Evolutionary conservation across 2,329 filamentous ascomycete species (phyloP), one percentile per base, ranked within the genome.

Genomic region (Gaeumannomyces tritici): DNA sequence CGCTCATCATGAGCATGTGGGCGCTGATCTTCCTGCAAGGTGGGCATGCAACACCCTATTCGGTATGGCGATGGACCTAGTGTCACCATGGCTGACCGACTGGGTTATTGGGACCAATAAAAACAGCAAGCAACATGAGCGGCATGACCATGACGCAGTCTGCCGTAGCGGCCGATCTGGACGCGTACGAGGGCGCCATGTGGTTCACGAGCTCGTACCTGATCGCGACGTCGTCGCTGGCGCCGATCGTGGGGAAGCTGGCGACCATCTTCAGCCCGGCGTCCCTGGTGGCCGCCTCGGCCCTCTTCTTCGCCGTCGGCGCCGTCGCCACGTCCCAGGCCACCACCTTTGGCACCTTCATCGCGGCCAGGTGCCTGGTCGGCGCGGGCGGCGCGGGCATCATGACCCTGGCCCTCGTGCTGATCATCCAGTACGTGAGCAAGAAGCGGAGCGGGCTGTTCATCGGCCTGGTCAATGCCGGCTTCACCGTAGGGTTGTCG

Each of bases 121-220:
- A 18, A n/a, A 51, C 63, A 81, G 81, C 82, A 7, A 77, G 83
- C 65, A 95, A 95, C 70, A 90, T 93, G 75, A 90, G 87, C 15
- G 86, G 91, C 67, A 87, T 96, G 70, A 90, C 89, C 7, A 93
- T 91, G 62, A 89, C 89, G 1, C 91, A 95, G 74, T 90, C 87
- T 9, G 80, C 80, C 60, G 90, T 96, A 66, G 90, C 90, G 2
- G 82, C 81, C 9, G 90, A 93, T 66, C 78, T 96, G 2, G 80
- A 90, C 73, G 84, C 89, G 1, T 92, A 91, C 69, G 85, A 87
- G 62, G 78, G 85, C 62, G 86, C 86, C 47, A 89, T 85, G 73
- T 96, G 90, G 90, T 91, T 95, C 71, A 91, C 89, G 9, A 90
- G 89, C 35, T 80, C 88, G 2, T 96, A 91, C 71, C 79, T 95